These are phyloP conservation scores for Scheffersomyces lignosus DNA, from an alignment of 805 yeast genomes.

Conservation along the genomic window DNA sequence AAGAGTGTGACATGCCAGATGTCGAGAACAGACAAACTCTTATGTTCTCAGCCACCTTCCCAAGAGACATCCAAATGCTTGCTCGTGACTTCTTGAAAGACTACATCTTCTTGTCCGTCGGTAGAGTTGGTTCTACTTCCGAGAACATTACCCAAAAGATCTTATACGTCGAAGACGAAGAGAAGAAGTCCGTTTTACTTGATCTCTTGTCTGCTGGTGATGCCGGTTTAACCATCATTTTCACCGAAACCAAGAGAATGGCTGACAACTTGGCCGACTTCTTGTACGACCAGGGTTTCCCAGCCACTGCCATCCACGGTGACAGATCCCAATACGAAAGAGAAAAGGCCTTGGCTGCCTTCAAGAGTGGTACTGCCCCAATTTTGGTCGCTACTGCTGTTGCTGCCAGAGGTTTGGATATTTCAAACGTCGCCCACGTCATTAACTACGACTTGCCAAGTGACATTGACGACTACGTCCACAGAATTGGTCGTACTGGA, in stretches of 20 bases:
- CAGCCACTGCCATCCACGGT: constrained; percentile 99
- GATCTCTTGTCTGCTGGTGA: constrained; percentile 76
- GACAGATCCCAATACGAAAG: constrained; percentile 98
- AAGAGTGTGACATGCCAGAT: constrained; percentile 96
- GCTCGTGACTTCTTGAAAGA: constrained; percentile 97
- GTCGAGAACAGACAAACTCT: constrained; percentile 91
- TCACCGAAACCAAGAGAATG: constrained; percentile 98
- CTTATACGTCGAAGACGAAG: constrained; percentile 90
- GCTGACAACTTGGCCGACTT: constrained; percentile 95
- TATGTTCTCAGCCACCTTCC: constrained; percentile 99
- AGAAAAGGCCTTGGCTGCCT: constrained; percentile 93
- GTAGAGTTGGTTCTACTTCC: constrained; percentile 98
- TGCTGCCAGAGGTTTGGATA: constrained; percentile 99
- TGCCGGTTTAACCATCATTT: constrained; percentile 85
- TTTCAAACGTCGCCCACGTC: constrained; percentile 97
- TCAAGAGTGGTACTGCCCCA: constrained; percentile 90
- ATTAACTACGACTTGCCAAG: constrained; percentile 95
- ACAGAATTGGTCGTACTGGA: constrained; percentile 99
- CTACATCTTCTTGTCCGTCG: constrained; percentile 94
- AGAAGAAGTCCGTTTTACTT: constrained; percentile 86
- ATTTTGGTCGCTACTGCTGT: constrained; percentile 98
- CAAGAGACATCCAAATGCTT: constrained; percentile 92
- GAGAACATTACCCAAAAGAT: constrained; percentile 97
- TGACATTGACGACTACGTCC: constrained; percentile 98
- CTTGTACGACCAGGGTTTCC: constrained; percentile 83